phyloP scores from a whole-genome alignment of 306 rosid species.

The Ormosia semicastrata region DNA sequence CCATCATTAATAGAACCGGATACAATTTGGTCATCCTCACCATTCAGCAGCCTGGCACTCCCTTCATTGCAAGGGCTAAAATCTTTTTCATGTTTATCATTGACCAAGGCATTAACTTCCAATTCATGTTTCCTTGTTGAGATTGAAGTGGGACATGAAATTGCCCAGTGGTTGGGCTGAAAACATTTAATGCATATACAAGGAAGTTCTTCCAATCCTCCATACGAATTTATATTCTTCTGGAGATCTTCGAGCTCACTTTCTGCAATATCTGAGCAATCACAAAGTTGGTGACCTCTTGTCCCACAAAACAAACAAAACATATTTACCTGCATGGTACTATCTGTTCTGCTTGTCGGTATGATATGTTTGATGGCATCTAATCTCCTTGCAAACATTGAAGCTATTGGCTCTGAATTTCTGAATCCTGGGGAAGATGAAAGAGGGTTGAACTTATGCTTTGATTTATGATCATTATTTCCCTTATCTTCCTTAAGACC shows the following conservation, averaged over 20 bases:
- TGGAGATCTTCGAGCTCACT: conserved; percentile 54
- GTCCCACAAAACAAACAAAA: conserved; percentile 74
- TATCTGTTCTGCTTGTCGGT: conserved; percentile 38
- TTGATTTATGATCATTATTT: conserved; percentile 37
- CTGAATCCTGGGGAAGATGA: conserved; percentile 37
- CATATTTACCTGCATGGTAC: conserved; percentile 26
- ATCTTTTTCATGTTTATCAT: conserved; percentile 26
- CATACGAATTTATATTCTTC: conserved; percentile 41
- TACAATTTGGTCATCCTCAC: conserved; percentile 25
- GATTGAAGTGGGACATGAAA: conserved; percentile 53
- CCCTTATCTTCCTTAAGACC: conserved; percentile 31
- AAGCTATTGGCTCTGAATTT: conserved; percentile 55
- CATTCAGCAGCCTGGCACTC: conserved; percentile 30
- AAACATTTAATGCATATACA: conserved; percentile 63
- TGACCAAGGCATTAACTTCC: conserved; percentile 24
- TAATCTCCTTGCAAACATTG: conserved; percentile 63
- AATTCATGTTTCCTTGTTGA: conserved; percentile 36
- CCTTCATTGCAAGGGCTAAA: conserved; percentile 26
- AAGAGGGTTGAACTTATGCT: conserved; percentile 27
- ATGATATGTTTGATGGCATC: conserved; percentile 53
- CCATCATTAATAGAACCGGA: conserved; percentile 24
- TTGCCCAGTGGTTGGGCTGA: conserved; percentile 63
- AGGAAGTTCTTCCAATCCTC: conserved; percentile 35
- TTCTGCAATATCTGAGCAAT: conserved; percentile 48
- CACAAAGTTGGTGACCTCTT: conserved; percentile 60